These are phyloP conservation scores for Saccharomycopsis amapae DNA, from an alignment of 805 yeast genomes.

Conservation along the genomic window DNA sequence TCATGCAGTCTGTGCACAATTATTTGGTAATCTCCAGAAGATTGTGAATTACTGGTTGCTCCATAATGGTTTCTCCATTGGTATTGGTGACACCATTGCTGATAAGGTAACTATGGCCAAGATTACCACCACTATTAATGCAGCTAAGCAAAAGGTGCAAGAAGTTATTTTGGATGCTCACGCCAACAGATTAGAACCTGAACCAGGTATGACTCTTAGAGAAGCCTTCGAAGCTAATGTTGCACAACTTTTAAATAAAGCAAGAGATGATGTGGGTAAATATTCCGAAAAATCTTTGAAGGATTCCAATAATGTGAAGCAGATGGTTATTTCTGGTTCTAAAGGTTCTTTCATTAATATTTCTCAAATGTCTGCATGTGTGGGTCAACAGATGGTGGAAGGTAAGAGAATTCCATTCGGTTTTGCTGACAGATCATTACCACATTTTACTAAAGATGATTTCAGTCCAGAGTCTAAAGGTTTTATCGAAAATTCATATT, in stretches of 20 bases:
- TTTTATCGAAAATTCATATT: constrained; percentile 92
- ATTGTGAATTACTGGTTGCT: constrained; percentile 94
- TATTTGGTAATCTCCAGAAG: constrained; percentile 89
- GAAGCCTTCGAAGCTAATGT: constrained; percentile 98
- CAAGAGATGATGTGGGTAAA: constrained; percentile 99
- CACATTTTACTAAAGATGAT: constrained; percentile 97
- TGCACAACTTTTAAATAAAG: constrained; percentile 89
- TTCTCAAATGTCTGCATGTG: constrained; percentile 99
- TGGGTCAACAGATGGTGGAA: constrained; percentile 98
- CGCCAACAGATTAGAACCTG: constrained; percentile 79
- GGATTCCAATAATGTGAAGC: constrained; percentile 92
- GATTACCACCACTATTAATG: constrained; percentile 86
- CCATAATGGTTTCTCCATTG: constrained; percentile 96
- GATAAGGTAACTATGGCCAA: constrained; percentile 93
- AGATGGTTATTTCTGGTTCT: constrained; percentile 98
- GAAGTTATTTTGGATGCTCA: constrained; percentile 91
- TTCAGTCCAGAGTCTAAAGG: constrained; percentile 98
- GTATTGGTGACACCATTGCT: constrained; percentile 99
- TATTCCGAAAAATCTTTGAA: constrained; percentile 95
- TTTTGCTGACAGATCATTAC: constrained; percentile 90
- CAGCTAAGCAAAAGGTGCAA: constrained; percentile 91
- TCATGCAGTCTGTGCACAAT: constrained; percentile 77
- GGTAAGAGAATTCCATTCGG: constrained; percentile 99
- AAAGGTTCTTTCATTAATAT: constrained; percentile 98
- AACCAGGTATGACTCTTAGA: constrained; percentile 99